These are phyloP conservation scores for Isoetes engelmannii DNA, from an alignment of 83 land plant genomes.

Conservation along the genomic window DNA sequence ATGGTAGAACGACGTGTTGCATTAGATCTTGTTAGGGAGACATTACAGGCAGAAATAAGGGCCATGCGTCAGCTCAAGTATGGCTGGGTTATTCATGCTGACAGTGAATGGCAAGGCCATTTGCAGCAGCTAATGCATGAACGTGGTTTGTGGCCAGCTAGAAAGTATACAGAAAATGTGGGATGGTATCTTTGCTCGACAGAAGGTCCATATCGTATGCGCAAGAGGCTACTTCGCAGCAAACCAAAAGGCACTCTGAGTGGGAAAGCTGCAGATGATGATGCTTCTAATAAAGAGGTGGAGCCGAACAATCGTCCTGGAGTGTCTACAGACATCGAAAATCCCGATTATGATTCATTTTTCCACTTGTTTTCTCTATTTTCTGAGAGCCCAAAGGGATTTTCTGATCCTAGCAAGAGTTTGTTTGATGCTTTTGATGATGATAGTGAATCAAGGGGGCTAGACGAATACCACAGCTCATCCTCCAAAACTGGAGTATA, in stretches of 20 bases:
- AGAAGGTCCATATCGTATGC: slow-evolving; percentile 98
- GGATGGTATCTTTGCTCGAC: slow-evolving; percentile 97
- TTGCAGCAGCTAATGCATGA: slow-evolving; percentile 96
- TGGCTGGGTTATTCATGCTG: slow-evolving; percentile 99
- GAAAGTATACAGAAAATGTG: slow-evolving; percentile 38
- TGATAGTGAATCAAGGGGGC: slow-evolving; percentile 55
- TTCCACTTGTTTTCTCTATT: slow-evolving; percentile 46
- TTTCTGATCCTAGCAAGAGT: slow-evolving; percentile 29
- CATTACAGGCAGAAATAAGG: slow-evolving; percentile 79
- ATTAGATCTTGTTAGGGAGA: slow-evolving; percentile 77
- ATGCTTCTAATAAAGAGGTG: slow-evolving; percentile 11
- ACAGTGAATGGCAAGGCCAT: slow-evolving; percentile 88
- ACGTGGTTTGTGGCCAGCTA: slow-evolving; percentile 75
- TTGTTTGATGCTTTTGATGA: slow-evolving; percentile 46
- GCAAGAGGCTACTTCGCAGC: slow-evolving; percentile 85
- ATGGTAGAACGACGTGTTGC: slow-evolving; percentile 69
- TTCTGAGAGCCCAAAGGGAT: slow-evolving; percentile 29
- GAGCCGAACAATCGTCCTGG: slow-evolving; percentile 39
- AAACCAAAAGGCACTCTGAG: slow-evolving; percentile 55
- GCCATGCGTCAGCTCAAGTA: slow-evolving; percentile 91
- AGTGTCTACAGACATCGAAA: slow-evolving; percentile 6
- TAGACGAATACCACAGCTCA: slow-evolving; percentile 32
- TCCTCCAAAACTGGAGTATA: slow-evolving; percentile 49
- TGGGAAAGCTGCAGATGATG: background rate
- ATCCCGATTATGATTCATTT: slow-evolving; percentile 48